Evolutionary conservation across 345 rosid species (phyloP), one percentile per base, ranked within the genome.

Genomic region (Salix koriyanagi): DNA sequence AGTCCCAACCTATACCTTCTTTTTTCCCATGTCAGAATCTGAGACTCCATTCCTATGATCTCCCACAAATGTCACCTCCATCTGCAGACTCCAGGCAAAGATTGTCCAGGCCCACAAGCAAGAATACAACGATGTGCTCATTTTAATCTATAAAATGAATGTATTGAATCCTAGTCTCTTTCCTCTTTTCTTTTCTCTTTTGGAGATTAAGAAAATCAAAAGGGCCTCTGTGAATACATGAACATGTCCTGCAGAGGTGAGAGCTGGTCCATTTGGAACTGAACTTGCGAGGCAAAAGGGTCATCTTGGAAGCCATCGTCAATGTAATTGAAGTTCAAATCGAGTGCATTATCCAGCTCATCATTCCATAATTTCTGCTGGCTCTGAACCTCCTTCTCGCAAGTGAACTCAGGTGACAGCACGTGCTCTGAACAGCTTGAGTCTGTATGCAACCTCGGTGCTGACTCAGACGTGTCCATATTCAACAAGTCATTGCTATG

Each of bases 341-440:
- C 84, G 0, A 85, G 79, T 5, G 71, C 86, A 39, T 65, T 76
- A 0, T 76, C 81, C 0, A 74, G 32, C 50, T 76, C 11, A 14
- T 61, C 82, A 13, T 77, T 37, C 93, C 92, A 85, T 42, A 12
- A 11, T 36, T 79, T 85, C 4, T 85, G 82, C 30, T 85, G 77
- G 23, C 95, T 92, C 79, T 88, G 87, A 16, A 83, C 97, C 87
- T 90, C 94, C 82, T 77, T 84, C 65, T 88, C 85, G 39, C 78
- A 76, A 58, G 83, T 69, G 78, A 86, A 72, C 39, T 87, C 94
- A 0, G 92, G 91, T 4, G 95, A 88, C 0, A 87, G 73, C 81
- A 83, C 92, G 58, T 89, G 92, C 79, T 90, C 94, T 42, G 97
- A 92, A 75, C 89, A 75, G 67, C 92, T 91, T 3, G 97, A 88